These are phyloP conservation scores for Candida sakaeoensis DNA, from an alignment of 805 yeast species.

Conservation along the genomic window DNA sequence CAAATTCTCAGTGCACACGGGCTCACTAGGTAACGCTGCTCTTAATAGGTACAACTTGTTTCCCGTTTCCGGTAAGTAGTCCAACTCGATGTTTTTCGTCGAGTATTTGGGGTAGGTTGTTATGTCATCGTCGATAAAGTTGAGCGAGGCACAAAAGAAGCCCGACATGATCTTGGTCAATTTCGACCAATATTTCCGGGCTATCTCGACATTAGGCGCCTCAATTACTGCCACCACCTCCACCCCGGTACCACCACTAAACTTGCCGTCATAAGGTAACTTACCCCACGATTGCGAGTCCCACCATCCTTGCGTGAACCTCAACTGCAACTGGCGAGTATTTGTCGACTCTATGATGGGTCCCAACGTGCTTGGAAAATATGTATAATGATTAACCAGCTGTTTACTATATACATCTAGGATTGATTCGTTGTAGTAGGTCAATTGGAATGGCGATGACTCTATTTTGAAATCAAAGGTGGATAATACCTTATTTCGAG, in stretches of 20 bases:
- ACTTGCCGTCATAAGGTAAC: conserved; percentile 66
- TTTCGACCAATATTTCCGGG: conserved; percentile 63
- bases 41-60: conserved; percentile 57
- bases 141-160: conserved; percentile 89
- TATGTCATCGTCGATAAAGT: conserved; percentile 74
- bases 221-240: conserved; percentile 87
- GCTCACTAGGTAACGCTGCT: conserved; percentile 91
- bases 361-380: conserved; percentile 78
- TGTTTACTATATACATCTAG: conserved; percentile 1
- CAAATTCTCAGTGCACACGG: conserved; percentile 93
- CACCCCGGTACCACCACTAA: conserved; percentile 91
- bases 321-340: conserved; percentile 72
- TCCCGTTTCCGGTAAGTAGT: conserved; percentile 17
- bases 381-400: conserved; percentile 45
- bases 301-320: conserved; percentile 96
- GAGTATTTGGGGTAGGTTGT: conserved; percentile 64
- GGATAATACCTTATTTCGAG: conserved; percentile 65
- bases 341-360: conserved; percentile 66
- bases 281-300: conserved; percentile 85
- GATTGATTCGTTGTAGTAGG: conserved; percentile 16
- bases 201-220: conserved; percentile 51
- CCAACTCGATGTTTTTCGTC: conserved; percentile 24
- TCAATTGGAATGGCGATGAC: conserved; percentile 42
- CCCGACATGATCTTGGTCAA: conserved; percentile 81
- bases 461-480: conserved; percentile 66